A percentile compares a stretch with the other conserved stretches of the same genome.
Evolutionary conservation across 2,329 filamentous ascomycete species (phyloP).

Genomic region (Trichophyton equinum): DNA sequence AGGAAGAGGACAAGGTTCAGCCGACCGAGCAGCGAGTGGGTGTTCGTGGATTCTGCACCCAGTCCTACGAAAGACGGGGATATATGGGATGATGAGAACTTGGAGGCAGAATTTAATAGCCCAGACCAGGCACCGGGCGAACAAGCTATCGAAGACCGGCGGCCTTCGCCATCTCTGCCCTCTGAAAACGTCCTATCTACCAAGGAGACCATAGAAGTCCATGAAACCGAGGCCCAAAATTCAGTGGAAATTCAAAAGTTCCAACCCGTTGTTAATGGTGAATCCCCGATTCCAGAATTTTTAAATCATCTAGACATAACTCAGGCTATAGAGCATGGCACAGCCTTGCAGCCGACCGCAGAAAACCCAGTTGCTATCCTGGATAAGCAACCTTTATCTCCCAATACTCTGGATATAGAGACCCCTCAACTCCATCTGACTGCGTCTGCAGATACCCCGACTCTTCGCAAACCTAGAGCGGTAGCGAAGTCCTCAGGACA

Average conservation of each 20-base stretch:
- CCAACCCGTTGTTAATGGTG: not conserved
- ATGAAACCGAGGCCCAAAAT: not conserved
- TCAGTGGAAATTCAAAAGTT: not conserved
- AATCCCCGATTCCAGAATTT: not conserved
- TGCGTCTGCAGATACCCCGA: slow-evolving; percentile 28
- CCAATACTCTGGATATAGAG: slow-evolving; percentile 13
- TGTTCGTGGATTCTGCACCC: slow-evolving; percentile 56
- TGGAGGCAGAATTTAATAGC: not conserved
- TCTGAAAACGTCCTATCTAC: not conserved
- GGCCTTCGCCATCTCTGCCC: not conserved
- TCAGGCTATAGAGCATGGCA: not conserved
- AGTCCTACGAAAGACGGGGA: slow-evolving; percentile 39
- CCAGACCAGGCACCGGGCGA: not conserved
- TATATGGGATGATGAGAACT: slow-evolving; percentile 8
- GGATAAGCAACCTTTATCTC: not conserved
- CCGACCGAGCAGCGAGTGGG: slow-evolving; percentile 58
- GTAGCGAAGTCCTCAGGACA: not conserved
- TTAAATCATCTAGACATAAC: not conserved
- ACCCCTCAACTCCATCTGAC: slow-evolving; percentile 30
- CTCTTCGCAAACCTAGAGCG: slow-evolving; percentile 29
- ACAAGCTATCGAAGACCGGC: not conserved
- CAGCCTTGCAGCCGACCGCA: not conserved
- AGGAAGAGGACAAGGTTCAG: slow-evolving; percentile 61
- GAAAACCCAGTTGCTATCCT: too few species aligned
- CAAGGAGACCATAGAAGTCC: slow-evolving; percentile 2